These are phyloP conservation scores for Epithele typhae DNA, from an alignment of 768 basidiomycete species.

Conservation along the genomic window DNA sequence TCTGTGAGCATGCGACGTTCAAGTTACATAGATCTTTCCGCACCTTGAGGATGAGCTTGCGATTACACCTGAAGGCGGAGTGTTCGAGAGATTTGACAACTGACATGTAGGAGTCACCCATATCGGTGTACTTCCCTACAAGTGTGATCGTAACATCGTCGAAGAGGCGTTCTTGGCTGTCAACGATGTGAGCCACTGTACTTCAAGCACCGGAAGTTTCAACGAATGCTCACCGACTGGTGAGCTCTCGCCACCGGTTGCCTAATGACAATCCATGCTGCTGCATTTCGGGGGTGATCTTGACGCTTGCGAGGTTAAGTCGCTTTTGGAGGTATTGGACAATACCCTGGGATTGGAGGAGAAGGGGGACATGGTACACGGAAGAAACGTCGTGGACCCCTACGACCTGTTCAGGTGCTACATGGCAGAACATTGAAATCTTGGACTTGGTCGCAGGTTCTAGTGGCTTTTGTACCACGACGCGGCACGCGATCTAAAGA, in stretches of 20 bases:
- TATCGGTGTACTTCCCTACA: conserved; percentile 95
- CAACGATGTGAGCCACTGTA: not conserved
- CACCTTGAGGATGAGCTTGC: conserved; percentile 80
- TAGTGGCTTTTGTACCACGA: conserved; percentile 77
- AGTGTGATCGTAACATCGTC: conserved; percentile 87
- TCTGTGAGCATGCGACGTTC: too few species aligned
- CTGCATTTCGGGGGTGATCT: conserved; percentile 50
- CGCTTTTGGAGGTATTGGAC: conserved; percentile 77
- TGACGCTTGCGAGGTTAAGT: conserved; percentile 62
- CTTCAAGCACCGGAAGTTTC: too few species aligned
- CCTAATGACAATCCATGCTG: conserved; percentile 64
- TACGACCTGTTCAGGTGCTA: conserved; percentile 81
- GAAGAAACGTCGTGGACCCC: conserved; percentile 96
- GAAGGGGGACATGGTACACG: conserved; percentile 94
- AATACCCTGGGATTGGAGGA: conserved; percentile 91
- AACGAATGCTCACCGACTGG: conserved; percentile 51
- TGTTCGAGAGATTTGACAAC: conserved; percentile 97
- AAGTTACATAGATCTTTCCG: too few species aligned
- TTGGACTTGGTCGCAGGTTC: conserved; percentile 85
- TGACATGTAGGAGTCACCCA: conserved; percentile 98
- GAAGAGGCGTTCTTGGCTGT: conserved; percentile 89
- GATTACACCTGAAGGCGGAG: conserved; percentile 87
- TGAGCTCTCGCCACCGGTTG: conserved; percentile 78
- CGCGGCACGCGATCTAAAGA: conserved; percentile 85
- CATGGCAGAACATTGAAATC: conserved; percentile 99